Evolutionary conservation across 352 stramenopile genomes (phyloP), one percentile per base, ranked within the genome.

Genomic region (Aphanomyces astaci): DNA sequence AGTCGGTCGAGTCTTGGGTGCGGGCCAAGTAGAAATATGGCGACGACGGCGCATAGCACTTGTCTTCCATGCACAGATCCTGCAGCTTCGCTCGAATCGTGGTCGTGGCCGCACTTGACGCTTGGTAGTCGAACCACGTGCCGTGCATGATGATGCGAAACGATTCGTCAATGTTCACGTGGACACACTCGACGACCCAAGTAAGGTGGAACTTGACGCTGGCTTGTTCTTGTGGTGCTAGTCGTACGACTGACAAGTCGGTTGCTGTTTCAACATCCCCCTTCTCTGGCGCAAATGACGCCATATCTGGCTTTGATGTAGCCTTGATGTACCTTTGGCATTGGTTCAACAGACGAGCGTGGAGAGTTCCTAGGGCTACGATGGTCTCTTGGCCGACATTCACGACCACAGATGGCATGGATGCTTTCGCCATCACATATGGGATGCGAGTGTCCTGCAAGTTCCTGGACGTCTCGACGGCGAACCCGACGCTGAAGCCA

Each of bases 311-410:
- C 22, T 9, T 24, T 4, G 46, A 30, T 9, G 17, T 24, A 51
- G 56, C 36, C 9, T 66, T 19, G n/a, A 5, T 36, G 24, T 59
- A 59, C 19, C 22, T 9, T 33, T 57, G 11, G 30, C 48, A 68
- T 71, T 83, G 75, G 7, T 64, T 64, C 24, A 78, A 57, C 28
- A 88, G 66, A 0, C 78, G 85, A 1, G 79, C 84, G 45, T 88
- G 77, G n/a, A 90, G 81, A 2, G 72, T 73, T 11, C 76, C 78
- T 19, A 88, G 66, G 4, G 60, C 66, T 15, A 79, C 68, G n/a
- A 90, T 77, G 28, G 86, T 80, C 9, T 80, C 68, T 73, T 90
- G 71, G 24, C 76, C 73, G n/a, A 88, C 39, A 22, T 71, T 79
- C 22, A 90, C 64, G 3, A 68, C 60, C 33, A 90, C 73, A 1